Conservation (phyloP, 805 yeast genomes). For the Monosporozyma servazzii region DNA sequence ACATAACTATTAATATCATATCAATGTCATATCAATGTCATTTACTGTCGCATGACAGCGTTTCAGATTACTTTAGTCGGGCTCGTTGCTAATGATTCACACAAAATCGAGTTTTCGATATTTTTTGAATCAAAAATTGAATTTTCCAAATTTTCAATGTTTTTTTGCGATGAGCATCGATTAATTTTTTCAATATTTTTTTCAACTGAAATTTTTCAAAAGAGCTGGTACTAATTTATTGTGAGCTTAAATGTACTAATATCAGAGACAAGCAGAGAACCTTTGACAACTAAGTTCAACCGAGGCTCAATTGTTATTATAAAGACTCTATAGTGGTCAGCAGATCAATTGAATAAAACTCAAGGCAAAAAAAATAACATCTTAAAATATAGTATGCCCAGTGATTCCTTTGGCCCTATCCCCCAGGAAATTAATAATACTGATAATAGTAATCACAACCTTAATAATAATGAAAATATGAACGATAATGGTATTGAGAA, state of each 20-base stretch:
- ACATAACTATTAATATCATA: no score
- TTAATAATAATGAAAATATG: background rate
- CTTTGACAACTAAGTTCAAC: background rate
- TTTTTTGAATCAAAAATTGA: no score
- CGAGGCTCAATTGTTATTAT: background rate
- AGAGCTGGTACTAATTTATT: background rate
- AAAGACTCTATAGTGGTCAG: background rate
- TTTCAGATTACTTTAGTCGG: background rate
- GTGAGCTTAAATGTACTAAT: background rate
- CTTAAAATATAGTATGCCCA: background rate
- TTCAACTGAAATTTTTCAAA: background rate
- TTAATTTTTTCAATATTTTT: background rate
- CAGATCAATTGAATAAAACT: background rate
- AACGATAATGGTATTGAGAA: slow-evolving; percentile 13
- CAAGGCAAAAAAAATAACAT: background rate
- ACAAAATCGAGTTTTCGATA: background rate
- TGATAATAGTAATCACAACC: background rate
- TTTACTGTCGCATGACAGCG: background rate
- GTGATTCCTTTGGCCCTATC: background rate
- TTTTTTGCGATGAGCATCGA: background rate
- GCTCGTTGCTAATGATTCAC: background rate
- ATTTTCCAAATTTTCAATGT: background rate
- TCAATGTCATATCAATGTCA: background rate
- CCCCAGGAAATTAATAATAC: background rate
- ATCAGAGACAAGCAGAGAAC: background rate